A percentile compares a stretch with the other conserved stretches of the same genome.
Conservation (phyloP, 2,329 filamentous ascomycete genomes). For the Xylaria sp. region DNA sequence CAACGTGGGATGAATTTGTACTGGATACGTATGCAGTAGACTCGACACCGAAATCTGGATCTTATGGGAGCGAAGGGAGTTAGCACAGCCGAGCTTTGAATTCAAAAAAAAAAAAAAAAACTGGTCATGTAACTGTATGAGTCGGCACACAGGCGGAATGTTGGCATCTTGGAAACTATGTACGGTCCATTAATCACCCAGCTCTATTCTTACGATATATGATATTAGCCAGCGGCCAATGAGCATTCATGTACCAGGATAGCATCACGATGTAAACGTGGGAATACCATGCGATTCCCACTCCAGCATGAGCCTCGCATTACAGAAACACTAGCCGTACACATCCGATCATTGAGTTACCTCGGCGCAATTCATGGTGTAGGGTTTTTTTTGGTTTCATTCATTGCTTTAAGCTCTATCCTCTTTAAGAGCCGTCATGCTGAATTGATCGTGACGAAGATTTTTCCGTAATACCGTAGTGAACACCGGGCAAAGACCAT, state of each 20-base stretch:
- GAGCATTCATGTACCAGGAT: constrained; percentile 1
- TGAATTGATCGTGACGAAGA: constrained; percentile 62
- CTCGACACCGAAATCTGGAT: constrained; percentile 42
- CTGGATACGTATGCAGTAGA: constrained; percentile 54
- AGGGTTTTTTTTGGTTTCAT: constrained; percentile 45
- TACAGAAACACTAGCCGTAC: constrained; percentile 2
- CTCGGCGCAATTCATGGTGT: constrained; percentile 16
- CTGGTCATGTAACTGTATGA: constrained; percentile 20
- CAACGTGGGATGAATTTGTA: constrained; percentile 59
- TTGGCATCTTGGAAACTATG: constrained; percentile 14
- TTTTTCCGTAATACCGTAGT: constrained; percentile 69
- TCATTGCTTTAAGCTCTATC: constrained; percentile 45
- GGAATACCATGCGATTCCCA: constrained; percentile 12
- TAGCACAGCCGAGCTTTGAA: not conserved
- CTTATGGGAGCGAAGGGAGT: constrained; percentile 43
- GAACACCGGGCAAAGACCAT: constrained; percentile 68
- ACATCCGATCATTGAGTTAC: constrained; percentile 13
- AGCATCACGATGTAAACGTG: constrained; percentile 18
- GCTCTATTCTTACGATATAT: constrained; percentile 27
- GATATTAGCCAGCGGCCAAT: not conserved
- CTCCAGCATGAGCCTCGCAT: constrained; percentile 6
- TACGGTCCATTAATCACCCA: constrained; percentile 18
- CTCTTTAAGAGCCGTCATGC: constrained; percentile 62
- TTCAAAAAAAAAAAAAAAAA: not conserved
- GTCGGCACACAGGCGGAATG: not conserved